These are phyloP conservation scores for Trichoderma pleuroti DNA, from an alignment of 2,329 filamentous ascomycete genomes.

Conservation along the genomic window DNA sequence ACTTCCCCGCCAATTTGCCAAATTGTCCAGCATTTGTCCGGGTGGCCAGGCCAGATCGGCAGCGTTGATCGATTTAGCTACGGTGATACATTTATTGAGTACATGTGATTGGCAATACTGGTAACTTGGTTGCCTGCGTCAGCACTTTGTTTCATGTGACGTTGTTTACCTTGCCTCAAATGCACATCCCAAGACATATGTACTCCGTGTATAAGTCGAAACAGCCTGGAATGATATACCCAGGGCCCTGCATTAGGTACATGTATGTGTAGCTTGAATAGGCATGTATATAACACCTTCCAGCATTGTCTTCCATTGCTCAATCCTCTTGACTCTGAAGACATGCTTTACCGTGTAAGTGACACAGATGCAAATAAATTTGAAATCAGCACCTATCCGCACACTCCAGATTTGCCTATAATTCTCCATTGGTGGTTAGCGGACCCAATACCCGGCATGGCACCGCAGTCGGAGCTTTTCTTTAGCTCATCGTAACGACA, in stretches of 20 bases:
- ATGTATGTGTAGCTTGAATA: background rate
- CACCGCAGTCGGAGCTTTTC: background rate
- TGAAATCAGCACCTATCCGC: background rate
- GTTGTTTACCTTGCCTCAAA: background rate
- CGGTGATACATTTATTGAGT: background rate
- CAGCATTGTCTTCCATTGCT: background rate
- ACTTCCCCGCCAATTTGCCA: conserved; percentile 3
- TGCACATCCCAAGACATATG: background rate
- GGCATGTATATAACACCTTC: background rate
- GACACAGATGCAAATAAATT: background rate
- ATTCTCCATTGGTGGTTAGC: background rate
- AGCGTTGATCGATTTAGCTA: background rate
- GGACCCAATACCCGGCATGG: background rate
- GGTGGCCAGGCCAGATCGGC: background rate
- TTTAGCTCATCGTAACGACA: background rate
- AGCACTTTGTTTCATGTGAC: background rate
- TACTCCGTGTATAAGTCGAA: background rate
- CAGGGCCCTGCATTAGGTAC: background rate
- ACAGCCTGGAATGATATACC: background rate
- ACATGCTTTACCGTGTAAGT: background rate
- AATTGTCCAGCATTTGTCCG: conserved; percentile 16
- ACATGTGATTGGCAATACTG: background rate
- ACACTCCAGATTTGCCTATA: background rate
- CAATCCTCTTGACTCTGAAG: background rate
- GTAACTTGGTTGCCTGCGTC: no score